Conservation (phyloP, 371 early-diverging fungal species). For the Mucor indicus region DNA sequence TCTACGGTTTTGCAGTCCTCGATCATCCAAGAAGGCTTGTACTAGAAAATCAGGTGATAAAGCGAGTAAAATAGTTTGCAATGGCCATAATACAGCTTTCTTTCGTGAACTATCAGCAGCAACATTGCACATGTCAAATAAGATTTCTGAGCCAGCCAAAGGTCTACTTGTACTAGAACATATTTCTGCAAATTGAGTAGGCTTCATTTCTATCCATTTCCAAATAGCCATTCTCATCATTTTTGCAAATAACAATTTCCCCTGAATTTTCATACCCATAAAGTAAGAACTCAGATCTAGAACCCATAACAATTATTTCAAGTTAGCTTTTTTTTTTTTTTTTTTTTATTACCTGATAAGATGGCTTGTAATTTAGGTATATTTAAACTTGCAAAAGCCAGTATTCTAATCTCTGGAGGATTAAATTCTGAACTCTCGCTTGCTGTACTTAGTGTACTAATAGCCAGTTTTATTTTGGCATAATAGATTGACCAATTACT, state of each 20-base stretch:
- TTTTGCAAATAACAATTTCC: conserved; percentile 66
- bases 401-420: conserved; percentile 31
- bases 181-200: conserved; percentile 68
- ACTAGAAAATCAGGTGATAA: conserved; percentile 75
- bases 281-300: conserved; percentile 64
- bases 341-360: conserved; percentile 23
- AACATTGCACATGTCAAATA: conserved; percentile 70
- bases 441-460: conserved; percentile 20
- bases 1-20: conserved; percentile 31
- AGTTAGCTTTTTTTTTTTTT: neutral
- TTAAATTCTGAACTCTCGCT: conserved; percentile 23
- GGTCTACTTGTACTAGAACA: conserved; percentile 54
- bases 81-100: conserved; percentile 73
- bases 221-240: conserved; percentile 76
- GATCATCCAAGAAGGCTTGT: conserved; percentile 47
- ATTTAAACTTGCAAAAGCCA: conserved; percentile 30
- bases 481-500: conserved; percentile 80
- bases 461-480: conserved; percentile 47
- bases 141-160: conserved; percentile 71
- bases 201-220: conserved; percentile 84
- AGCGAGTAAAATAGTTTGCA: conserved; percentile 70
- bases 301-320: neutral
- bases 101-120: conserved; percentile 64
- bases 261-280: conserved; percentile 61
- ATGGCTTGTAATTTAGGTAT: conserved; percentile 22